These are phyloP conservation scores for Pseudomonodictys pantanalensis DNA, from an alignment of 495 filamentous ascomycete genomes.

Conservation along the genomic window DNA sequence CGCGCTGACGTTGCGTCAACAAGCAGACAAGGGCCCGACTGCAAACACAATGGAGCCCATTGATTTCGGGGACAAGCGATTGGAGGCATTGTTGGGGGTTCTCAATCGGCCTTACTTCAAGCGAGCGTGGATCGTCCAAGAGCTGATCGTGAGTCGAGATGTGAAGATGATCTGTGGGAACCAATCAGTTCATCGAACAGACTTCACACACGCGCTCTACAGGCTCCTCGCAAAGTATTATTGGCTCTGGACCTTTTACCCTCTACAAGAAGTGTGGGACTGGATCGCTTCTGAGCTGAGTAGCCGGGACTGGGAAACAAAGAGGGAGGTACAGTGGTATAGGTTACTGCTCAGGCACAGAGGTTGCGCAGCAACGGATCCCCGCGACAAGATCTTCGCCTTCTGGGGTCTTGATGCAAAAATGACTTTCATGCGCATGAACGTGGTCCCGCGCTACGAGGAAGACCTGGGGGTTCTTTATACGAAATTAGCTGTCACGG, in stretches of 20 bases:
- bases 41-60: not conserved
- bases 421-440: not conserved
- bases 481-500: not conserved
- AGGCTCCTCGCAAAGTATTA: not conserved
- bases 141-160: constrained; percentile 11
- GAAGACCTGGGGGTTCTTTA: not conserved
- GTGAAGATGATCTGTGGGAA: not conserved
- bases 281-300: not conserved
- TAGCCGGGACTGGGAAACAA: not conserved
- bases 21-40: not conserved
- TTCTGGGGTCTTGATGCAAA: not conserved
- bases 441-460: not conserved
- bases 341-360: not conserved
- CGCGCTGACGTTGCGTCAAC: not conserved
- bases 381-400: not conserved
- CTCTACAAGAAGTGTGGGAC: not conserved
- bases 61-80: not conserved
- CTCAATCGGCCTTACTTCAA: constrained; percentile 14
- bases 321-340: not conserved
- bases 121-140: constrained; percentile 34
- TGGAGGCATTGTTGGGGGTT: not conserved
- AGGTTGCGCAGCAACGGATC: not conserved
- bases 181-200: not conserved
- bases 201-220: not conserved
- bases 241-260: not conserved